A percentile compares a stretch with the other conserved stretches of the same genome.
Conservation (phyloP, 1,284 basidiomycete genomes). For the Tylopilus orsonianus region DNA sequence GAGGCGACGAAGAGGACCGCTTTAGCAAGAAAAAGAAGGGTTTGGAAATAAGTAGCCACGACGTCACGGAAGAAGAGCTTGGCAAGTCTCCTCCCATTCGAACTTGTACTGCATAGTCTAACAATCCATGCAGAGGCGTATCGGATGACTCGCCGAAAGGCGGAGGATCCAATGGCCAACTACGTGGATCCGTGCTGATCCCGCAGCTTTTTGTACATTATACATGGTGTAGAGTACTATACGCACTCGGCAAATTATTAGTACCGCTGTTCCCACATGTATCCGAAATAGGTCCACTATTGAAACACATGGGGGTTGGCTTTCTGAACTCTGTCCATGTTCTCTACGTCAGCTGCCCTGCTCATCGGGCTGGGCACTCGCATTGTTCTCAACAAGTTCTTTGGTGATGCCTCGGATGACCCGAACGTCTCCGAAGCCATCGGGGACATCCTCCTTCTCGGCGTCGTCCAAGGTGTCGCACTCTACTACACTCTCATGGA, state of each 20-base stretch:
- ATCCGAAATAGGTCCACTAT: constrained; percentile 27
- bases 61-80: constrained; percentile 91
- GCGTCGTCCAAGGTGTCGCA: constrained; percentile 72
- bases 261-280: constrained; percentile 38
- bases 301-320: constrained; percentile 21
- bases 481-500: constrained; percentile 64
- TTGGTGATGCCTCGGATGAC: constrained; percentile 38
- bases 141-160: constrained; percentile 66
- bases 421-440: constrained; percentile 40
- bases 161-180: constrained; percentile 88
- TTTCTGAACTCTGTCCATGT: constrained; percentile 36
- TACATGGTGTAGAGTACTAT: constrained; percentile 30
- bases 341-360: constrained; percentile 44
- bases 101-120: constrained; percentile 1
- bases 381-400: constrained; percentile 59
- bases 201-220: constrained; percentile 15
- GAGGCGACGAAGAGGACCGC: constrained; percentile 57
- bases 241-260: too few relatives aligned
- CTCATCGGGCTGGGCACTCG: constrained; percentile 65
- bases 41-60: constrained; percentile 49
- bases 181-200: constrained; percentile 57
- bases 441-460: constrained; percentile 62
- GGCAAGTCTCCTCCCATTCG: constrained; percentile 50
- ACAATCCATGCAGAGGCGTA: constrained; percentile 74
- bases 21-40: constrained; percentile 61